phyloP scores from a whole-genome alignment of 2,329 filamentous ascomycete genomes.

The Verruconis gallopava region DNA sequence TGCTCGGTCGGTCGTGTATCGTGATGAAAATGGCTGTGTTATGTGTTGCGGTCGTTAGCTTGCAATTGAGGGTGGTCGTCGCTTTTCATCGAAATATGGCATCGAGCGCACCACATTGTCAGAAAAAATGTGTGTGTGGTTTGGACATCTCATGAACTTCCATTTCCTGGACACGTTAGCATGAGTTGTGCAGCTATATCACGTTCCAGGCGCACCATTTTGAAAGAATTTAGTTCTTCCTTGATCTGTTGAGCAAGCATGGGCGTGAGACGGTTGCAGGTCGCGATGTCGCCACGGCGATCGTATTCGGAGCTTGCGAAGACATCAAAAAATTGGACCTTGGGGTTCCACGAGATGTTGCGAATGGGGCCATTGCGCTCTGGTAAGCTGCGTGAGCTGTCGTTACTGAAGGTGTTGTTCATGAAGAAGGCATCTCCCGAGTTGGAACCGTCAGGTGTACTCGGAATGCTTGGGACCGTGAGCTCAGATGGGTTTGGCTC shows the following conservation, averaged over 20 bases:
- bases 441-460: slow-evolving; percentile 69
- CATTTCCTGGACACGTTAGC: slow-evolving; percentile 61
- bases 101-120: neutral
- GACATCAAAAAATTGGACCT: slow-evolving; percentile 90
- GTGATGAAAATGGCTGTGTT: no score
- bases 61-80: no score
- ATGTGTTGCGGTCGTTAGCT: neutral
- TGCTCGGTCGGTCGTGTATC: no score
- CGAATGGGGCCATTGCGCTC: slow-evolving; percentile 60
- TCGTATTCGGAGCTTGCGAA: slow-evolving; percentile 96
- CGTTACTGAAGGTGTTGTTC: slow-evolving; percentile 52
- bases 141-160: slow-evolving; percentile 98
- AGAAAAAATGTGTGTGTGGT: slow-evolving; percentile 99
- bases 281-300: slow-evolving; percentile 87
- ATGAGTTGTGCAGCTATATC: slow-evolving; percentile 17
- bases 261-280: slow-evolving; percentile 92
- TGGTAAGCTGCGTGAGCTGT: slow-evolving; percentile 69
- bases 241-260: slow-evolving; percentile 98
- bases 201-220: slow-evolving; percentile 61
- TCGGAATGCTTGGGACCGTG: slow-evolving; percentile 68
- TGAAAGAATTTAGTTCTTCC: slow-evolving; percentile 97
- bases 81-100: no score
- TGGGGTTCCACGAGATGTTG: slow-evolving; percentile 68
- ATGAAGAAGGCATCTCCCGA: slow-evolving; percentile 78
- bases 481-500: neutral